Base-by-base conservation (phyloP, 2,329 filamentous ascomycete species). In the Xylariales sp. region DNA sequence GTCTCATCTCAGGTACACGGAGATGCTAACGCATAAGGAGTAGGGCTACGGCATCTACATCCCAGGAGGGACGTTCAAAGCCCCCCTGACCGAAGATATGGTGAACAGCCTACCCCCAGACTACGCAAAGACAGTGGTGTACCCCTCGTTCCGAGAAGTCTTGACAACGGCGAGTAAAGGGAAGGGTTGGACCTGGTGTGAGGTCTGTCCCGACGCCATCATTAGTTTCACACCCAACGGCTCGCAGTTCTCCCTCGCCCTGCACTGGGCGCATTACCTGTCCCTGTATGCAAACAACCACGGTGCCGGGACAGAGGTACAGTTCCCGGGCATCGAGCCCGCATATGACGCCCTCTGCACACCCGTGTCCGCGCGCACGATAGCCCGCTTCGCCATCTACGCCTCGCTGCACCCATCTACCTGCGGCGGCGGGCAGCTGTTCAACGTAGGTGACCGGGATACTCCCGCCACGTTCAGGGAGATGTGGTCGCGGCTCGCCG, bases 221-320 rank as follows among this genome's bases (percentile, higher is more conserved):
- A 52, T 52, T 8, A 64, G 63, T 2, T 67, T 66, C 43, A 64
- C 59, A 2, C 64, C 64, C 3, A 61, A 63, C 18, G 63, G 62
- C 4, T 65, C 60, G 1, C 55, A 53, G 6, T 66, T 54, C 37
- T 59, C 54, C 0, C 50, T 68, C 3, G 61, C 63, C 1, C 51
- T 65, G 2, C 62, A 67, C 47, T 68, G 63, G 64, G 61, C 57
- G 1, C 62, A 64, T 43, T 67, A 64, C 24, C 55, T 67, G 1
- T 63, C 61, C 4, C 48, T 66, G 1, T 65, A 61, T 31, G 56
- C 57, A 1, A 39, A 53, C 27, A 60, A 57, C 4, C 51, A 62
- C 28, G 48, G 51, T 0, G 38, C 49, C 22, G 28, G 29, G 3
- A 24, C 51, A 5, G 46, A 56, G 18, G 45, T 54, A 10, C 40